A percentile compares a stretch with the other conserved stretches of the same genome.
Evolutionary conservation across 768 basidiomycete genomes (phyloP).

Genomic region (Rhizopogon roseolus): DNA sequence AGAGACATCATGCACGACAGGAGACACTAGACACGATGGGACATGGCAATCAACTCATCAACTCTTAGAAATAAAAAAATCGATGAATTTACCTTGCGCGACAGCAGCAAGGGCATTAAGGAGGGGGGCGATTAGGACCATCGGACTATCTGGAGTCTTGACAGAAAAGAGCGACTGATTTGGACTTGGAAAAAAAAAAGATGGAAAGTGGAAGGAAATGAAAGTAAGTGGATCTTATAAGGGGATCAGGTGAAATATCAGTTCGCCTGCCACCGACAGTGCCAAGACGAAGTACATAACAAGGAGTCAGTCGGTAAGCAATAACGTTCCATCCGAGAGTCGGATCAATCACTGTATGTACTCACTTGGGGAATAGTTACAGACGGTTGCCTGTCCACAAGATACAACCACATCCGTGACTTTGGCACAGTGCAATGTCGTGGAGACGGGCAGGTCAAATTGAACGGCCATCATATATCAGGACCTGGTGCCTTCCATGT

Average conservation of each 20-base stretch:
- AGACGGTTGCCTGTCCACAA: too few relatives aligned
- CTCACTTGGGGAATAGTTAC: too few relatives aligned
- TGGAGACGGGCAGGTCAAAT: too few relatives aligned
- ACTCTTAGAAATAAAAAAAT: too few relatives aligned
- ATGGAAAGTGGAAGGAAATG: neutral
- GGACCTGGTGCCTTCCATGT: too few relatives aligned
- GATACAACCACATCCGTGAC: too few relatives aligned
- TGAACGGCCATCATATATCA: too few relatives aligned
- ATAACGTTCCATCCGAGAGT: too few relatives aligned
- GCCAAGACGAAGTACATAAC: neutral
- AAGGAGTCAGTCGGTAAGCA: too few relatives aligned
- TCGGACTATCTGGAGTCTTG: neutral
- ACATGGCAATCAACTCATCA: neutral
- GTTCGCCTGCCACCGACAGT: neutral
- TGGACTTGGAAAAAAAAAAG: neutral
- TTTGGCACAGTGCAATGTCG: too few relatives aligned
- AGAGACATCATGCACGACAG: neutral
- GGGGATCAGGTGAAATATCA: neutral
- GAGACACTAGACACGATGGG: neutral
- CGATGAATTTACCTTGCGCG: constrained; percentile 9
- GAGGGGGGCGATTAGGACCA: constrained; percentile 19
- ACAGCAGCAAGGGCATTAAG: constrained; percentile 7
- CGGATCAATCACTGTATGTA: too few relatives aligned
- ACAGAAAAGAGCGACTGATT: too few relatives aligned
- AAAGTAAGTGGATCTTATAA: neutral